Evolutionary conservation across 2,329 filamentous ascomycete genomes (phyloP), one percentile per base, ranked within the genome.

Genomic region (Paraphaeosphaeria sporulosa): DNA sequence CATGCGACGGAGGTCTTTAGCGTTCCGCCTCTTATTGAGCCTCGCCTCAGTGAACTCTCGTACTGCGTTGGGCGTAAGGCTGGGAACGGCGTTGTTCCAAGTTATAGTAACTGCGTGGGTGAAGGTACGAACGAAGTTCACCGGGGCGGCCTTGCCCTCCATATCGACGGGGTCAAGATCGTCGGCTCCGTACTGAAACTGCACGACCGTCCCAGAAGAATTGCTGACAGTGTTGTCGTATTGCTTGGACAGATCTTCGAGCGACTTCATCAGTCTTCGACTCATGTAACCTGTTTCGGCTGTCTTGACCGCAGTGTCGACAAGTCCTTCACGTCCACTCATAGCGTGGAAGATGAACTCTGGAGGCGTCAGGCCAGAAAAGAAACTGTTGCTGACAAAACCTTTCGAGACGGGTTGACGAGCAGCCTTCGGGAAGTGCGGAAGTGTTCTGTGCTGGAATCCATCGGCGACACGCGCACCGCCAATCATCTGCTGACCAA

Each of bases 261-360:
- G 81, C 3, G 93, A 97, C 80, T 99, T 99, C 94, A 99, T 99
- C 75, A 99, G 79, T 68, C 95, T 89, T 80, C 95, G 90, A 64
- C 94, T 98, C 95, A 99, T 99, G 81, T 99, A 99, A 65, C 95
- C 95, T 12, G 95, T 99, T 79, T 99, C 95, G 55, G 95, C 95
- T 55, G 95, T 99, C 83, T 99, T 99, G 81, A 98, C 95, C 62
- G 95, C 95, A 2, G 95, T 99, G 86, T 99, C 95, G 73, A 99
- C 94, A 67, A 99, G 83, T 87, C 95, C 95, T 87, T 98, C 95
- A 88, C 95, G 91, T 70, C 95, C 95, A 71, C 93, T 97, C 81
- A 98, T 97, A 67, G 95, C 95, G 86, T 99, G 95, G 80, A 99
- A 98, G 59, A 98, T 86, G 78, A 99, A 98, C 72, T 99, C 95